Base-by-base conservation (phyloP, 2,329 filamentous ascomycete species). In the Aspergillus sp. region DNA sequence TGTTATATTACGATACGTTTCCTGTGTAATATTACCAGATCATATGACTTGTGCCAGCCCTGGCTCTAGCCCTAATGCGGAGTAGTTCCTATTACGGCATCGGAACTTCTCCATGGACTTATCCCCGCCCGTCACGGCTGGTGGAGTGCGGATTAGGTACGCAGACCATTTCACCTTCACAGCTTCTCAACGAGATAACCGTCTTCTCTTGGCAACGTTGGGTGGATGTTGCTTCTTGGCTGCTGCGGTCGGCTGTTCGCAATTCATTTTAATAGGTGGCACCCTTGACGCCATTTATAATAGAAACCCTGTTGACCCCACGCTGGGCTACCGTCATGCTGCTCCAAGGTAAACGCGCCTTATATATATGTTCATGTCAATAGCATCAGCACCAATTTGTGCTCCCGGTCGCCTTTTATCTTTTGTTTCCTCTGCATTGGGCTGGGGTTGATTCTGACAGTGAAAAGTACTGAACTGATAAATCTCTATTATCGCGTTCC, bases 261-360 rank as follows among this genome's bases (percentile, higher is more conserved):
- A 2, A 19, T 19, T 19, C 19, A 19, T 19, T 19, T 19, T 19
- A 19, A 19, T 19, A 19, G 19, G 19, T 19, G 19, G 19, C 19
- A 19, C 19, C 19, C 44, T 41, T 42, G 45, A 47, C 45, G 46
- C 45, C 34, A 36, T 47, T 26, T 29, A 28, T 39, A 39, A 39
- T 19, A 27, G 7, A 19, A 39, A 39, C 26, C 26, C 36, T 19
- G 36, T 39, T 39, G 36, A 39, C 27, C 36, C 36, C 27, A 8
- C 5, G 26, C 27, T 9, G 4, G 7, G 36, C 30, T 32, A 9
- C 30, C 36, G 36, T 56, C 56, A 59, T 59, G 19, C 26, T 47
- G 41, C 12, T 27, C 35, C 28, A 29, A 7, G n/a, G 29, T 8
- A 9, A 39, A 27, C 19, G 30, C 30, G 30, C 30, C 5, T 32